These are phyloP conservation scores for Sodiomyces alkalinus DNA, from an alignment of 2,329 filamentous ascomycete species.

Conservation along the genomic window DNA sequence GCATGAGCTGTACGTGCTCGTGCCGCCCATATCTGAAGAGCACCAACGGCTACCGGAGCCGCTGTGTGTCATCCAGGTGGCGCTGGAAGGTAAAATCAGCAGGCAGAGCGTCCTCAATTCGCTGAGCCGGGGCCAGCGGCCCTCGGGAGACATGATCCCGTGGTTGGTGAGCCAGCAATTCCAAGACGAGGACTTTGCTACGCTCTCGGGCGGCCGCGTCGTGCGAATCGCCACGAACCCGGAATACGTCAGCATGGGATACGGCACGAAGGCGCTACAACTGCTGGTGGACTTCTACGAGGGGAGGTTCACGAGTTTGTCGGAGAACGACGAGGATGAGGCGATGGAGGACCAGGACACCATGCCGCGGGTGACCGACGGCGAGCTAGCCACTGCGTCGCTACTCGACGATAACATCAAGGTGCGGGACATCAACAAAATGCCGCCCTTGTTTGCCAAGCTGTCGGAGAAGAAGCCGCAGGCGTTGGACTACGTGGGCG, in stretches of 20 bases:
- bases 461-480: constrained; percentile 70
- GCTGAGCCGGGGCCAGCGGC: constrained; percentile 74
- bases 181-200: constrained; percentile 92
- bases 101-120: constrained; percentile 82
- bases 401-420: constrained; percentile 80
- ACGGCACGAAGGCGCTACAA: constrained; percentile 76
- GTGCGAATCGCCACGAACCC: constrained; percentile 95
- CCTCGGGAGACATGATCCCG: constrained; percentile 85
- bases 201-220: constrained; percentile 77
- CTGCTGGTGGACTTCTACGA: constrained; percentile 88
- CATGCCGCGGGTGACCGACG: constrained; percentile 71
- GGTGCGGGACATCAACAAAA: constrained; percentile 74
- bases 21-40: constrained; percentile 67
- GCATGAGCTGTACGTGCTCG: constrained; percentile 89
- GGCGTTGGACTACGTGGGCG: constrained; percentile 79
- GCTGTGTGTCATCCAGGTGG: constrained; percentile 85
- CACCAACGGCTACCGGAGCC: constrained; percentile 76
- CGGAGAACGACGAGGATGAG: constrained; percentile 46
- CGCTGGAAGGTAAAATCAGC: constrained; percentile 89
- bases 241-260: constrained; percentile 84
- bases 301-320: constrained; percentile 74
- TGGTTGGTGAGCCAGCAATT: constrained; percentile 98
- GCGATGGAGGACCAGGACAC: constrained; percentile 42
- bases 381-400: constrained; percentile 59
- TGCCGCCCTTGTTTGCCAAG: constrained; percentile 87